Evolutionary conservation across 352 stramenopile genomes (phyloP).

Genomic region (Pythium angustatum): DNA sequence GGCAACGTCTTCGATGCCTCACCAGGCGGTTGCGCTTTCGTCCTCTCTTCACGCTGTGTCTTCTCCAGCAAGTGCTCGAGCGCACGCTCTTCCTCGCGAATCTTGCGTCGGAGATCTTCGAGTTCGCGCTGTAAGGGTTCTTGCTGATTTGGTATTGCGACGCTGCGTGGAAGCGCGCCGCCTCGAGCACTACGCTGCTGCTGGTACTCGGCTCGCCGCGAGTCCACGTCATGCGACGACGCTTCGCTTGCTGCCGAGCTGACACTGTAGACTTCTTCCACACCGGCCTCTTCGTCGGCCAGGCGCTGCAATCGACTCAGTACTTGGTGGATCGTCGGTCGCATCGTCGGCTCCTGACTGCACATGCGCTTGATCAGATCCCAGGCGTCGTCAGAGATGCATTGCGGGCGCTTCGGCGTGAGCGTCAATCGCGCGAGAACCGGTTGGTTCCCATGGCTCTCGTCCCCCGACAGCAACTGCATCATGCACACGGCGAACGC

Average conservation of each 20-base stretch:
- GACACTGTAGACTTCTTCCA: slow-evolving; percentile 9
- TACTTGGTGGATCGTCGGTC: slow-evolving; percentile 26
- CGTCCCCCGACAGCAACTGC: slow-evolving; percentile 16
- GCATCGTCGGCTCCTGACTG: slow-evolving; percentile 11
- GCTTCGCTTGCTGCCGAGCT: not conserved
- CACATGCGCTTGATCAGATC: slow-evolving; percentile 30
- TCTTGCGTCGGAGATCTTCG: slow-evolving; percentile 25
- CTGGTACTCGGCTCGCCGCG: slow-evolving; percentile 9
- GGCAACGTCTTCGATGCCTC: slow-evolving; percentile 1
- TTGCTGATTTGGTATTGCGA: not conserved
- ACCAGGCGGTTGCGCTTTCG: not conserved
- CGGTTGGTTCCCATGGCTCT: slow-evolving; percentile 4
- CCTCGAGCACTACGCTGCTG: slow-evolving; percentile 1
- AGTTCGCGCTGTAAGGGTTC: slow-evolving; percentile 21
- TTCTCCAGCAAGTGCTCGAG: slow-evolving; percentile 19
- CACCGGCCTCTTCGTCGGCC: slow-evolving; percentile 10
- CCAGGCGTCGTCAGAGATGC: slow-evolving; percentile 22
- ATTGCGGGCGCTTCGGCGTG: slow-evolving; percentile 9
- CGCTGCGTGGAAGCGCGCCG: not conserved
- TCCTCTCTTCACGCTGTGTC: slow-evolving; percentile 2
- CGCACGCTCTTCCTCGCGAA: slow-evolving; percentile 24
- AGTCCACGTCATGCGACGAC: slow-evolving; percentile 15
- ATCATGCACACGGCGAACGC: slow-evolving; percentile 57
- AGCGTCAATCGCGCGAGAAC: slow-evolving; percentile 7
- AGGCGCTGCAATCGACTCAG: slow-evolving; percentile 19